Evolutionary conservation across 768 basidiomycete genomes (phyloP), one percentile per base, ranked within the genome.

Genomic region (Astraeus odoratus): DNA sequence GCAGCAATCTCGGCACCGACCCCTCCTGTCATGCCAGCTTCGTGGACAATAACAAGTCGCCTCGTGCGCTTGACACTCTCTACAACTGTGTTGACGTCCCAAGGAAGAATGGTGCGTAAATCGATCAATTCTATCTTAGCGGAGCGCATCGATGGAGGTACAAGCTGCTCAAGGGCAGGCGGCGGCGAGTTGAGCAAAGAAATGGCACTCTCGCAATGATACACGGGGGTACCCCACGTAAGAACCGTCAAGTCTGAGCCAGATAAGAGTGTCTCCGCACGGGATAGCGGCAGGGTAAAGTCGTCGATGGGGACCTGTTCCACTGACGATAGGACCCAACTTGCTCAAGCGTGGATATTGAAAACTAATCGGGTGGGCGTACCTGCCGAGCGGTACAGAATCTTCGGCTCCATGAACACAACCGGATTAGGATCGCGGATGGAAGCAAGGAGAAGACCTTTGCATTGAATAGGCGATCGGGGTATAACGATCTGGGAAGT

Each of bases 401-500:
- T 77, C 69, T 97, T 83, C 36, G 93, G 93, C 63, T 97, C 93
- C 83, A 97, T 89, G 64, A 97, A 90, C 35, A 97, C 79, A 12
- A 92, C 87, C 0, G 94, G 94, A 56, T 94, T 94, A 1, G 90
- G 88, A 56, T 97, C 93, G 27, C 92, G 79, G 43, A 97, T 90
- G 0, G 91, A 82, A 13, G 80, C 77, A 8, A 96, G 72, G 4
- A 97, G 70, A 2, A 97, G 71, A 1, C 93, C 93, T 64, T 96
- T 96, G n/a, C 91, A 92, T 70, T 97, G 93, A 29, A 94, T 80
- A 1, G 93, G 93, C 2, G 91, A 91, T 30, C 93, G 84, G 3
- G 93, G 93, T 34, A 97, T 86, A n/a, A 96, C 89, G 44, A 96
- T 68, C 67, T 69, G 44, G 40, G 18, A 20, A 43, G 34, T 26